A percentile compares a stretch with the other conserved stretches of the same genome.
Conservation (phyloP, 768 basidiomycete species). For the Amanita molliuscula region DNA sequence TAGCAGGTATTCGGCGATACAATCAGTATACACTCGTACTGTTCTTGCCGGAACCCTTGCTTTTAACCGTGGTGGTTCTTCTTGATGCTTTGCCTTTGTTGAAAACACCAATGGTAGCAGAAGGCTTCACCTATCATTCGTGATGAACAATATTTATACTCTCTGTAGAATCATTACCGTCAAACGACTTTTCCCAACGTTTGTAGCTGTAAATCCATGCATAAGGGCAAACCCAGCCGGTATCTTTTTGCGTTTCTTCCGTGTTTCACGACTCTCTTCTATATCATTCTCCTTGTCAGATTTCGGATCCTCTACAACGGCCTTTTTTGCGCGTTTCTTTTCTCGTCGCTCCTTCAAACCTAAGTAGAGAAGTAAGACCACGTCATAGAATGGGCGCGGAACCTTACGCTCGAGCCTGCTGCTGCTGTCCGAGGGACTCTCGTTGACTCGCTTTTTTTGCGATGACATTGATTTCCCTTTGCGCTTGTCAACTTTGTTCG, state of each 20-base stretch:
- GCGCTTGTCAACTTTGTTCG: background rate
- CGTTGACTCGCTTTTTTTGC: slow-evolving; percentile 3
- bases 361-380: slow-evolving; percentile 14
- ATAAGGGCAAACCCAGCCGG: slow-evolving; percentile 50
- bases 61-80: slow-evolving; percentile 20
- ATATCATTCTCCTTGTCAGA: slow-evolving; percentile 13
- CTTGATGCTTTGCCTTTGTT: slow-evolving; percentile 55
- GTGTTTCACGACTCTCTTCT: slow-evolving; percentile 10
- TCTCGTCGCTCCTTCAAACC: slow-evolving; percentile 59
- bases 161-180: slow-evolving; percentile 31
- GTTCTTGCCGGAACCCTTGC: slow-evolving; percentile 14
- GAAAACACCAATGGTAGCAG: slow-evolving; percentile 44
- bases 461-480: background rate
- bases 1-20: background rate
- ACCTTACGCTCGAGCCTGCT: slow-evolving; percentile 1
- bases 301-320: slow-evolving; percentile 30
- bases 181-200: slow-evolving; percentile 49
- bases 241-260: slow-evolving; percentile 21
- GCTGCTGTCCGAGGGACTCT: background rate
- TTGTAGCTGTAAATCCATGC: slow-evolving; percentile 56
- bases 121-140: slow-evolving; percentile 29
- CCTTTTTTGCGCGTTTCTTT: slow-evolving; percentile 47
- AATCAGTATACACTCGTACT: slow-evolving; percentile 8
- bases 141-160: background rate
- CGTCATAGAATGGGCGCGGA: background rate